Conservation (phyloP, 148 eudicot genomes). For the Spergularia marina region DNA sequence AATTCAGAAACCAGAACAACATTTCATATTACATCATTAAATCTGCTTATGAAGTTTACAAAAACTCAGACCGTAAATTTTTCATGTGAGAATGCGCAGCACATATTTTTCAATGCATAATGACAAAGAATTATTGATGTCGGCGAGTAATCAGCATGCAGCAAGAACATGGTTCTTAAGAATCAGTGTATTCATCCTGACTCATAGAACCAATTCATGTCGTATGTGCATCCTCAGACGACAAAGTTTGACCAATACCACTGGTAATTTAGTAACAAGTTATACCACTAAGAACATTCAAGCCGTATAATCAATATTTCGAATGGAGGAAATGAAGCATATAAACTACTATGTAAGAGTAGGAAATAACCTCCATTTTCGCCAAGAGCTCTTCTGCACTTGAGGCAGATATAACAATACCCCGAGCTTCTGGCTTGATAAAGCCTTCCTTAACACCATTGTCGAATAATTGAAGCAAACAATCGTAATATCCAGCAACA, state of each 20-base stretch:
- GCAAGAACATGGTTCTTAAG: not conserved
- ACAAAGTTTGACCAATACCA: not conserved
- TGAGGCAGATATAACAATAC: slow-evolving; percentile 75
- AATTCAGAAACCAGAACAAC: not conserved
- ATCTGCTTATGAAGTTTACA: not conserved
- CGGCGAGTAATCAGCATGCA: not conserved
- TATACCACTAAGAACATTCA: not conserved
- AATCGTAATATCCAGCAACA: slow-evolving; percentile 87
- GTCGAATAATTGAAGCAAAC: slow-evolving; percentile 80
- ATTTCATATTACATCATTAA: not conserved
- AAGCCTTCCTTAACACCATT: slow-evolving; percentile 97
- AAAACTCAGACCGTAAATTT: not conserved
- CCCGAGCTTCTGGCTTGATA: slow-evolving; percentile 73
- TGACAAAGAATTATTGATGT: not conserved
- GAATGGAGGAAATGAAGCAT: not conserved
- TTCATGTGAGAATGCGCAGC: not conserved
- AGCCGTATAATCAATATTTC: not conserved
- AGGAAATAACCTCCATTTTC: slow-evolving; percentile 63
- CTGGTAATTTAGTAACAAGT: not conserved
- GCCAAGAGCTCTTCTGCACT: slow-evolving; percentile 70
- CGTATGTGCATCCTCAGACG: not conserved
- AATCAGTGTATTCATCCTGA: not conserved
- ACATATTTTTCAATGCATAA: not conserved
- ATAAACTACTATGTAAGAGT: slow-evolving; percentile 3
- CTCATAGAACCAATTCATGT: not conserved